A percentile compares a stretch with the other conserved stretches of the same genome.
Evolutionary conservation across 331 rosid species (phyloP).

Genomic region (Malus hybrid): DNA sequence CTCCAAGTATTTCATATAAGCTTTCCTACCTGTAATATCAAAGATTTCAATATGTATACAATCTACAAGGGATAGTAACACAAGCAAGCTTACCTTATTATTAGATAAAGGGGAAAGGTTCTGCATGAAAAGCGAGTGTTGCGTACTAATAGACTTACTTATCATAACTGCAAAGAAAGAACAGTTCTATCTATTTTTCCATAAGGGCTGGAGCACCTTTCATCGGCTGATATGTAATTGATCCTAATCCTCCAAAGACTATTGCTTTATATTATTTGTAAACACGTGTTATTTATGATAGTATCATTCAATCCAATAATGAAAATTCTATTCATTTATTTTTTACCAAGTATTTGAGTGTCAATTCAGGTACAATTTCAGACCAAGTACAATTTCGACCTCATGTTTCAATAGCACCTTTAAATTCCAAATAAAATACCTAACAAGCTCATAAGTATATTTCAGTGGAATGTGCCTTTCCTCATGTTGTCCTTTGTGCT

Average conservation of each 20-base stretch:
- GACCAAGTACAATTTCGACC: not conserved
- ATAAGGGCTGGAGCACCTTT: not conserved
- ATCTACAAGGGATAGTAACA: not conserved
- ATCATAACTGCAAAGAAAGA: not conserved
- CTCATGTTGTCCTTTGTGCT: not conserved
- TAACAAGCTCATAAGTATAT: not conserved
- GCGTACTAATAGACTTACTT: not conserved
- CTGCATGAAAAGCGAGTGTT: not conserved
- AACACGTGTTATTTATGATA: not conserved
- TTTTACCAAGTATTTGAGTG: too few relatives aligned
- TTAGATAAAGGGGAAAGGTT: too few relatives aligned
- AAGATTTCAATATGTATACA: not conserved
- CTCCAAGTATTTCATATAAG: conserved; percentile 76
- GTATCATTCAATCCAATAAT: not conserved
- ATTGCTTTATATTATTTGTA: not conserved
- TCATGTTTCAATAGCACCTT: not conserved
- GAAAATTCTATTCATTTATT: not conserved
- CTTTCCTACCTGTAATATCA: conserved; percentile 68
- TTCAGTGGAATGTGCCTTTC: not conserved
- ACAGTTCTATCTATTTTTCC: not conserved
- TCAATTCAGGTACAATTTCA: not conserved
- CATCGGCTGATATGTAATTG: not conserved
- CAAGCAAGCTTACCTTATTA: too few relatives aligned
- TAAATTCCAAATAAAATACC: not conserved
- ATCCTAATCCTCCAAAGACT: not conserved